Percentiles rank a stretch among this genome's conserved stretches.
These are phyloP conservation scores for Fusarium torreyae DNA, from an alignment of 2,329 filamentous ascomycete genomes.

Conservation along the genomic window DNA sequence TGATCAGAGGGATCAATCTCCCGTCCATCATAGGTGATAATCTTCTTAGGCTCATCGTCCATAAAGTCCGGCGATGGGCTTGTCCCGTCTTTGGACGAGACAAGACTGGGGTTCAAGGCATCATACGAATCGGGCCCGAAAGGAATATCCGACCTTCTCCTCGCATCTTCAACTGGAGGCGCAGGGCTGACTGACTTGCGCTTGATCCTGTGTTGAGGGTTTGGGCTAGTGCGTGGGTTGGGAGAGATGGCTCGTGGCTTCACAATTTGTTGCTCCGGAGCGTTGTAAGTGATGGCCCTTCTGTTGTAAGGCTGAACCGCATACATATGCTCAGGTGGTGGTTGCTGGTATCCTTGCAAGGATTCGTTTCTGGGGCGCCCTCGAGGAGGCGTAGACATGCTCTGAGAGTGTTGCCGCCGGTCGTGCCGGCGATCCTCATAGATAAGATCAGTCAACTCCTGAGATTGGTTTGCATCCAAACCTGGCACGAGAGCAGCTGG, in stretches of 20 bases:
- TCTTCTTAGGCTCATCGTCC: conserved; percentile 73
- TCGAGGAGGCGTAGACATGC: conserved; percentile 59
- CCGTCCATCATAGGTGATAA: conserved; percentile 81
- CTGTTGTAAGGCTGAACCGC: conserved; percentile 62
- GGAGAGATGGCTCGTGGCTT: conserved; percentile 56
- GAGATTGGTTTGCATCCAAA: conserved; percentile 68
- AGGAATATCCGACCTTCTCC: conserved; percentile 73
- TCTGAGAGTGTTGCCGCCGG: conserved; percentile 60
- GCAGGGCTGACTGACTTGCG: conserved; percentile 84
- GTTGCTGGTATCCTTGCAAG: conserved; percentile 47
- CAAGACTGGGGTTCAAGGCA: conserved; percentile 74
- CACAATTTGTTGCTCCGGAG: conserved; percentile 47
- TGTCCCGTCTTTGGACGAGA: conserved; percentile 50
- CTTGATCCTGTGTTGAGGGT: conserved; percentile 68
- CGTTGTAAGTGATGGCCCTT: conserved; percentile 59
- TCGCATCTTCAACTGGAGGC: conserved; percentile 66
- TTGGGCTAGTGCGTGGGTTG: conserved; percentile 57
- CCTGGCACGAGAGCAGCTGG: conserved; percentile 74
- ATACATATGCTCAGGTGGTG: conserved; percentile 51
- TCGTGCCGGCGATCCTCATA: conserved; percentile 68
- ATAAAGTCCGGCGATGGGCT: conserved; percentile 57
- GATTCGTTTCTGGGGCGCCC: conserved; percentile 54
- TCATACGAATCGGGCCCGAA: conserved; percentile 85
- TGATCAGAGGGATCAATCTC: conserved; percentile 87
- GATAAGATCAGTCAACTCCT: conserved; percentile 71